Conservation (phyloP, 2,329 filamentous ascomycete species). For the Aureobasidium sp. region DNA sequence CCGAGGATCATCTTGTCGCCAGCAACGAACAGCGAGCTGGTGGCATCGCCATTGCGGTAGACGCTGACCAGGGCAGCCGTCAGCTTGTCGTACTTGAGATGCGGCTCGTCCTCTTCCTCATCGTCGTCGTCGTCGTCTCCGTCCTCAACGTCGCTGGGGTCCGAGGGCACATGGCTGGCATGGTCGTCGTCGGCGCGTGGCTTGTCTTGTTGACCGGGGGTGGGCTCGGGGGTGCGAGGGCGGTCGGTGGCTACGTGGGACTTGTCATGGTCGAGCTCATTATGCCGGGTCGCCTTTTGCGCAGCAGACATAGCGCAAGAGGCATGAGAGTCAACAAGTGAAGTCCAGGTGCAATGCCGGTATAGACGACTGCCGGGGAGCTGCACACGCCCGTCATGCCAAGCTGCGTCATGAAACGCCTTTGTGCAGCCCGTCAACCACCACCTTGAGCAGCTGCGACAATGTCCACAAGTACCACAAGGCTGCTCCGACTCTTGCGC, state of each 20-base stretch:
- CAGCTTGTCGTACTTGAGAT: constrained; percentile 83
- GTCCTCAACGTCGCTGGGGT: constrained; percentile 31
- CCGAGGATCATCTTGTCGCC: constrained; percentile 97
- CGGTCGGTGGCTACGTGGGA: constrained; percentile 22
- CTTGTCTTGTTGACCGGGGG: rapidly evolving
- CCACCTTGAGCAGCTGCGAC: not conserved
- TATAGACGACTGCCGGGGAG: not conserved
- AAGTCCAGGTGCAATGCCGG: not conserved
- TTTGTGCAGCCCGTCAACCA: not conserved
- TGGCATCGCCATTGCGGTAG: constrained; percentile 93
- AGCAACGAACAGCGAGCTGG: constrained; percentile 80
- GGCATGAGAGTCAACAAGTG: constrained; percentile 22
- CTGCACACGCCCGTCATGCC: not conserved
- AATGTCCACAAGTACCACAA: not conserved
- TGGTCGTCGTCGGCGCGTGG: not conserved
- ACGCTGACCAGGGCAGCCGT: constrained; percentile 72
- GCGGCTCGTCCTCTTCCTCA: constrained; percentile 77
- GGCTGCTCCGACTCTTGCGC: not conserved
- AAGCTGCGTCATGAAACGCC: not conserved
- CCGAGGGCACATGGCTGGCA: not conserved
- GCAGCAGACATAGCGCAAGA: constrained; percentile 32
- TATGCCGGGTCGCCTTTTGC: constrained; percentile 23
- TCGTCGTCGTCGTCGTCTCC: constrained; percentile 31
- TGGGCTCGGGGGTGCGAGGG: constrained; percentile 44
- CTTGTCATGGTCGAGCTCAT: constrained; percentile 2